phyloP scores from a whole-genome alignment of 306 rosid species.

The Datisca glomerata region DNA sequence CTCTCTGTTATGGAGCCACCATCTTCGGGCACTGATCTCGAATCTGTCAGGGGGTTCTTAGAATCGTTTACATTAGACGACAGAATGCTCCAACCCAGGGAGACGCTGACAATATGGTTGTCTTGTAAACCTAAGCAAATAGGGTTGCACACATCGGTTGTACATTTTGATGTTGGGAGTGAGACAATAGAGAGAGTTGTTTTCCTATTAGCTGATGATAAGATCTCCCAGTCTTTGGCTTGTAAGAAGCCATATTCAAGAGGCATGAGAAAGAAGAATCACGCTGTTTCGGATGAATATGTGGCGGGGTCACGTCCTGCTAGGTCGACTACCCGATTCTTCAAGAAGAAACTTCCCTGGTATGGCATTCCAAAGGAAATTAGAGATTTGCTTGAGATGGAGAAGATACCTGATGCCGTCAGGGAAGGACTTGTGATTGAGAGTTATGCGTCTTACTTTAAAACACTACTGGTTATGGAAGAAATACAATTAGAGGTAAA shows the following conservation, averaged over 20 bases:
- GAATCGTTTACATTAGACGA: constrained; percentile 63
- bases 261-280: constrained; percentile 40
- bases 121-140: constrained; percentile 81
- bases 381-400: constrained; percentile 37
- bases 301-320: constrained; percentile 39
- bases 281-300: constrained; percentile 23
- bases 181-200: constrained; percentile 59
- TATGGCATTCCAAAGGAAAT: constrained; percentile 50
- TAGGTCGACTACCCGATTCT: constrained; percentile 7
- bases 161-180: constrained; percentile 67
- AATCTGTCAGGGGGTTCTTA: constrained; percentile 22
- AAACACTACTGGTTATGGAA: constrained; percentile 63
- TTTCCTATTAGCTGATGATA: constrained; percentile 76
- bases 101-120: constrained; percentile 56
- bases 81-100: constrained; percentile 70
- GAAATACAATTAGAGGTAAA: constrained; percentile 83
- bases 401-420: constrained; percentile 42
- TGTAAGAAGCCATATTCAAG: constrained; percentile 47
- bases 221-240: constrained; percentile 57
- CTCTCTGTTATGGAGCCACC: constrained; percentile 80
- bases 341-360: constrained; percentile 47
- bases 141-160: constrained; percentile 52
- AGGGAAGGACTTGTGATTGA: constrained; percentile 39
- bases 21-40: constrained; percentile 20
- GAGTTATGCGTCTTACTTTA: constrained; percentile 42